Evolutionary conservation across 108 stramenopile genomes (phyloP).

Genomic region (Epithemia pelagica): DNA sequence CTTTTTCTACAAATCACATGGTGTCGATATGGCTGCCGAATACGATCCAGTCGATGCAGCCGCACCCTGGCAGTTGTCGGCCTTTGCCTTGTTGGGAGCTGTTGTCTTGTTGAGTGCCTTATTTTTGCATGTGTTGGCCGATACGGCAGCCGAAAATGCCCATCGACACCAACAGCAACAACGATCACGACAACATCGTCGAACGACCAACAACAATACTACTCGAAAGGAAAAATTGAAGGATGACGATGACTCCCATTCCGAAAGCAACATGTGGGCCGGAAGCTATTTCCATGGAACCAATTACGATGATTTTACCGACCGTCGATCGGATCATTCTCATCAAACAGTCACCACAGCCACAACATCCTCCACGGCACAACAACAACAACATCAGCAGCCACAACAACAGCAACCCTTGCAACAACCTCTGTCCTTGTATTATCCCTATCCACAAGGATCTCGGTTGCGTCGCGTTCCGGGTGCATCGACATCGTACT

Average conservation of each 20-base stretch:
- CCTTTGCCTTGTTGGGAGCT: constrained; percentile 9
- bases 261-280: neutral
- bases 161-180: neutral
- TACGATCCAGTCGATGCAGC: neutral
- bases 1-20: neutral
- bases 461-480: neutral
- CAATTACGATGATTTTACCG: neutral
- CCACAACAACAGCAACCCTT: too few species aligned
- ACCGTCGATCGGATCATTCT: neutral
- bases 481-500: neutral
- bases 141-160: constrained; percentile 5
- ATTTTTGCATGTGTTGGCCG: constrained; percentile 51
- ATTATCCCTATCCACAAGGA: neutral
- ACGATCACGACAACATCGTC: neutral
- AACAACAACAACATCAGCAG: neutral
- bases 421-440: neutral
- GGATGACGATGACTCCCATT: neutral
- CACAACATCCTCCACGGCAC: neutral
- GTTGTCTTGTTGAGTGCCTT: constrained; percentile 32
- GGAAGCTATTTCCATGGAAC: neutral
- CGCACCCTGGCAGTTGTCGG: constrained; percentile 26
- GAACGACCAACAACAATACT: neutral
- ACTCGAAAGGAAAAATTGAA: neutral
- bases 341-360: neutral
- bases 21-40: neutral